These are phyloP conservation scores for Alternaria ethzedia DNA, from an alignment of 2,329 filamentous ascomycete species.

Conservation along the genomic window DNA sequence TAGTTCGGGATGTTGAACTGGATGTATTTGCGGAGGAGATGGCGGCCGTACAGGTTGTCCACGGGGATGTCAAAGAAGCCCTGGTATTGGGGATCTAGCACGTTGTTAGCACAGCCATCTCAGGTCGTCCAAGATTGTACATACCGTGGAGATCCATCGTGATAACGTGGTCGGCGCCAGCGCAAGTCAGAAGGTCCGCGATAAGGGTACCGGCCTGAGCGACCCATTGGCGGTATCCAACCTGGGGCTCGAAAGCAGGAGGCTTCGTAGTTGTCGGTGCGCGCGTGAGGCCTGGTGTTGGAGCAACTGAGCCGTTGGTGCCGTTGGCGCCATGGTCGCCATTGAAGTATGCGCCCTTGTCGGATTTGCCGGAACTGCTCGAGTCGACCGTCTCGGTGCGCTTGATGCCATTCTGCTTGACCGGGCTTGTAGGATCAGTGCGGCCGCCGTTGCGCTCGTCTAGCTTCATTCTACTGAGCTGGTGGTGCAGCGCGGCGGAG, in stretches of 20 bases:
- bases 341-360: constrained; percentile 28
- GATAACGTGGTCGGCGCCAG: constrained; percentile 94
- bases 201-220: constrained; percentile 95
- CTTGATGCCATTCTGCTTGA: constrained; percentile 32
- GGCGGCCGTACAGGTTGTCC: constrained; percentile 91
- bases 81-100: constrained; percentile 92
- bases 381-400: constrained; percentile 45
- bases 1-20: constrained; percentile 84
- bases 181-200: constrained; percentile 91
- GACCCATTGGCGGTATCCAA: constrained; percentile 98
- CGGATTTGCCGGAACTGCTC: constrained; percentile 37
- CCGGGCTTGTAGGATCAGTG: constrained; percentile 33
- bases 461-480: constrained; percentile 71
- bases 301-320: constrained; percentile 16
- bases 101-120: constrained; percentile 9
- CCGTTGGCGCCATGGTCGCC: constrained; percentile 36
- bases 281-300: constrained; percentile 22
- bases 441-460: constrained; percentile 59
- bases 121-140: background rate
- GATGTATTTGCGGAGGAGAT: constrained; percentile 71
- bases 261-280: constrained; percentile 53
- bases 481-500: constrained; percentile 72
- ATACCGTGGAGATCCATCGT: constrained; percentile 80
- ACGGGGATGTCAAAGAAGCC: constrained; percentile 99
- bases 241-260: constrained; percentile 75